Evolutionary conservation across 2,329 filamentous ascomycete species (phyloP), one percentile per base, ranked within the genome.

Genomic region (Pestalotiopsis sp.): DNA sequence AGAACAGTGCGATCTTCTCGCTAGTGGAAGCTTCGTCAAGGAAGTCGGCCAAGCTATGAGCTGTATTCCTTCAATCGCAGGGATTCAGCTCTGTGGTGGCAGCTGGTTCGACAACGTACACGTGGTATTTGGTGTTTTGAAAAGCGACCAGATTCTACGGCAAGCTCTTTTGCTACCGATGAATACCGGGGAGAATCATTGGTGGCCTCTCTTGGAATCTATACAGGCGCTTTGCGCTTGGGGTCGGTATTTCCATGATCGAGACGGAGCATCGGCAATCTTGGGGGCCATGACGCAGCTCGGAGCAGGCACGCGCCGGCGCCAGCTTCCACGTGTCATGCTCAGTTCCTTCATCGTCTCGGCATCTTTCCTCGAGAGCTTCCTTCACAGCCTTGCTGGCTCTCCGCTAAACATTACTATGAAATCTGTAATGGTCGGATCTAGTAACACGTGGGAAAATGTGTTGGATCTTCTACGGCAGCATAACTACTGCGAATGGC

Each of bases 101-200:
- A 64, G 23, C 20, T 64, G 61, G 61, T 49, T 64, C 14, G 61
- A 64, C 12, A 49, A 64, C 27, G 61, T 64, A 5, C 38, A 23
- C 20, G 49, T 52, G 4, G 23, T 17, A 20, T 64, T 64, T 64
- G 61, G 41, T 39, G 39, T 52, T 31, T 31, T 64, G 7, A 64
- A 52, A 23, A 45, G 25, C 20, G 61, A 64, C 25, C 17, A 64
- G 14, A 64, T 64, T 12, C 61, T 64, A 13, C 38, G 41, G 7
- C 38, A 52, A 31, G 38, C 61, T 45, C 61, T 64, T 6, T 31
- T 64, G 11, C 61, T 64, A 12, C 61, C 61, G 3, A 45, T 64
- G 20, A 38, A 20, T 31, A 25, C 14, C 11, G n/a, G 49, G 13
- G 59, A 62, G 31, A 36, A 17, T 17, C 27, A 38, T n/a, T 2